phyloP scores from a whole-genome alignment of 768 basidiomycete species.

The Mycena floridula region DNA sequence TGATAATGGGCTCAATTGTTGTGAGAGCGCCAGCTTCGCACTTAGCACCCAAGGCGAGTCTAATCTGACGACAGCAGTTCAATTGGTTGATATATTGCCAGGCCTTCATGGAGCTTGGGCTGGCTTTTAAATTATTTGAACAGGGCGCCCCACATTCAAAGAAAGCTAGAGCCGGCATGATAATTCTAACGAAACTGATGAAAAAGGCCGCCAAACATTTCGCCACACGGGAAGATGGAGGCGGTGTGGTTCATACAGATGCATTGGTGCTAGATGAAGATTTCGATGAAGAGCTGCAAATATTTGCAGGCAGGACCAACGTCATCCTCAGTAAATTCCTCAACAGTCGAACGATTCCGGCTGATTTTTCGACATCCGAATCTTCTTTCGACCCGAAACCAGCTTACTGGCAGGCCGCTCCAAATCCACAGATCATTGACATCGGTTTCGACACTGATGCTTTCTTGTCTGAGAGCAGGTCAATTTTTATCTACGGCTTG shows the following conservation, averaged over 20 bases:
- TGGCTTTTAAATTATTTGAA: conserved; percentile 33
- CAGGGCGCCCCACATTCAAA: conserved; percentile 25
- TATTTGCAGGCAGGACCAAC: conserved; percentile 39
- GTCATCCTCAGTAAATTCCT: conserved; percentile 33
- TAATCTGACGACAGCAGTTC: not conserved
- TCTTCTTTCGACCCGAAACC: not conserved
- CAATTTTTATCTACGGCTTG: too few relatives aligned
- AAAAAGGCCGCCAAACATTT: conserved; percentile 23
- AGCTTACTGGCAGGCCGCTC: not conserved
- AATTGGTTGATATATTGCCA: conserved; percentile 27
- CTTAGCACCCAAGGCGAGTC: not conserved
- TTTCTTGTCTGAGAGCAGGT: too few relatives aligned
- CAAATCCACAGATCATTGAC: not conserved
- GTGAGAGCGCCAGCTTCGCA: not conserved
- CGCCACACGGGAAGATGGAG: conserved; percentile 10
- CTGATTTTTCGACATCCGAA: not conserved
- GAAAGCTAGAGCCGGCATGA: conserved; percentile 31
- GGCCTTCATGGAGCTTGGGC: conserved; percentile 33
- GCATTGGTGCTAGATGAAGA: conserved; percentile 12
- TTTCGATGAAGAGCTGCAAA: conserved; percentile 32
- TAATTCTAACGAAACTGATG: conserved; percentile 21
- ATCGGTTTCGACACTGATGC: not conserved
- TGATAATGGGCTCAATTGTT: not conserved
- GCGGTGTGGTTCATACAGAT: conserved; percentile 13
- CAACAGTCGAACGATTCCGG: not conserved